These are phyloP conservation scores for Marasmius oreades DNA, from an alignment of 1,284 basidiomycete genomes.

Conservation along the genomic window DNA sequence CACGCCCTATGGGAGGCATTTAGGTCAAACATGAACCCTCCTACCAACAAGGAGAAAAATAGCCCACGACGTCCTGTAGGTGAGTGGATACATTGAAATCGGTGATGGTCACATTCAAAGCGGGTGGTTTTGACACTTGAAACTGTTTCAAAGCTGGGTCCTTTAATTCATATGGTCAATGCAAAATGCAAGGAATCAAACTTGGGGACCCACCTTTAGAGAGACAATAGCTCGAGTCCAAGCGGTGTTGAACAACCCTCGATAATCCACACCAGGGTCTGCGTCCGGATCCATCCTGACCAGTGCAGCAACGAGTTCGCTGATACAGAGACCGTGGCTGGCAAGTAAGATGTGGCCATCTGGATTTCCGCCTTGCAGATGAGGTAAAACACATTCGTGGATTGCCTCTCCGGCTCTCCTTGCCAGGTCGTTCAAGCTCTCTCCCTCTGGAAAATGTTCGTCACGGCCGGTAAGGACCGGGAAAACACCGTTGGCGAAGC, in stretches of 20 bases:
- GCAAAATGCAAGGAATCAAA: neutral
- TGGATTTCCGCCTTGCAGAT: constrained; percentile 37
- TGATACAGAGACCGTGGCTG: constrained; percentile 73
- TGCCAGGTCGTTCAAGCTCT: constrained; percentile 64
- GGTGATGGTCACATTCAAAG: constrained; percentile 23
- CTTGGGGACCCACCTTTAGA: constrained; percentile 34
- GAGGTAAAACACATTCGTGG: constrained; percentile 54
- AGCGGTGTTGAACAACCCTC: constrained; percentile 58
- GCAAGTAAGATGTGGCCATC: constrained; percentile 61
- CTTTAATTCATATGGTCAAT: neutral
- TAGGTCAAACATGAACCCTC: neutral
- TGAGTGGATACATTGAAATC: constrained; percentile 28
- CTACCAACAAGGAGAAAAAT: neutral
- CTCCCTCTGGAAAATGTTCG: constrained; percentile 65
- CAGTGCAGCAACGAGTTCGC: constrained; percentile 52
- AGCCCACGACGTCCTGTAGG: constrained; percentile 10
- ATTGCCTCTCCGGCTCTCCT: constrained; percentile 53
- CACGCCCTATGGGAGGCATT: constrained; percentile 14
- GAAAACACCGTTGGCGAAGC: constrained; percentile 43
- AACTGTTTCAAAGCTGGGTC: constrained; percentile 2
- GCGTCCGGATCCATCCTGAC: constrained; percentile 43
- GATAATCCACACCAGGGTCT: constrained; percentile 32
- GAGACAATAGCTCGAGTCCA: constrained; percentile 56
- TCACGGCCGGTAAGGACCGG: constrained; percentile 45
- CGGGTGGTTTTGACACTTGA: constrained; percentile 5